phyloP scores from a whole-genome alignment of 225 moss, liverwort and hornwort species.

The Climacium dendroides region DNA sequence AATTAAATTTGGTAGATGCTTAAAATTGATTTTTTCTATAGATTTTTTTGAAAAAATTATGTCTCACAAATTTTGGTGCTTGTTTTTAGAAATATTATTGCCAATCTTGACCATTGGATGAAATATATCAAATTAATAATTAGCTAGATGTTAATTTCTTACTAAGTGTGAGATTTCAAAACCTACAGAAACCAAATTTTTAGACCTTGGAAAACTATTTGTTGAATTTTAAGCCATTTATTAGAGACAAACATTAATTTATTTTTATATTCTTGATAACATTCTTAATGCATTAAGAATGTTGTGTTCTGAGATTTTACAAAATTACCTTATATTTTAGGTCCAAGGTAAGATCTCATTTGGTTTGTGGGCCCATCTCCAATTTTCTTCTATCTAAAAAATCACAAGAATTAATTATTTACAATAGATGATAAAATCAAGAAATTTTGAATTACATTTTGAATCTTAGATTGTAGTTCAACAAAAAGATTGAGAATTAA shows the following conservation, averaged over 20 bases:
- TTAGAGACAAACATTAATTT: no score
- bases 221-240: neutral
- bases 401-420: neutral
- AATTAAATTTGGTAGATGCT: neutral
- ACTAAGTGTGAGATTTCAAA: neutral
- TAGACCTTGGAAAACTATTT: neutral
- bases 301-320: neutral
- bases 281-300: no score
- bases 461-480: rapidly evolving
- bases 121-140: neutral
- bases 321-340: neutral
- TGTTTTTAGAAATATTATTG: neutral
- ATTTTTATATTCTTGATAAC: no score
- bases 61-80: rapidly evolving
- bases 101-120: rapidly evolving
- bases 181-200: neutral
- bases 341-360: neutral
- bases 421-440: neutral
- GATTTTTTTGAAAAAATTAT: neutral
- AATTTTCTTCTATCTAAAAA: neutral
- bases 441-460: neutral
- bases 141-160: rapidly evolving
- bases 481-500: neutral
- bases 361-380: rapidly evolving
- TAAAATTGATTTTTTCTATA: neutral